Conservation (phyloP, 805 yeast species). For the Candida sanyiensis region DNA sequence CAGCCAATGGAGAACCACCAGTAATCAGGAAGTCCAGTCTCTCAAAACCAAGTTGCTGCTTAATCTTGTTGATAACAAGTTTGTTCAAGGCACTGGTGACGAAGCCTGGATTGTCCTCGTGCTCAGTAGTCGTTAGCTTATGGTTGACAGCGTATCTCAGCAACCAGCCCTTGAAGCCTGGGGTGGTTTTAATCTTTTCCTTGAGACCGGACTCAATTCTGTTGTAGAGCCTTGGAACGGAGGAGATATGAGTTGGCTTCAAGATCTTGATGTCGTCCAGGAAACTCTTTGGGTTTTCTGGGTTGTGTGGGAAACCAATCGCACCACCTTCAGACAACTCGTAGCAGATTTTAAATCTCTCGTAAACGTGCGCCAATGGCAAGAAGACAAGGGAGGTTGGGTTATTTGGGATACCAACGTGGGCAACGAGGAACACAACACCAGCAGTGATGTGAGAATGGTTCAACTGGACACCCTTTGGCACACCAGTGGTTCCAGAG, state of each 20-base stretch:
- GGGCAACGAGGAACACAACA: constrained; percentile 38
- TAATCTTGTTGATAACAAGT: constrained; percentile 37
- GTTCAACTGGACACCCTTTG: constrained; percentile 61
- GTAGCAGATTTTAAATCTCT: constrained; percentile 40
- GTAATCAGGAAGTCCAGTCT: constrained; percentile 36
- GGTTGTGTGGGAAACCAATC: constrained; percentile 50
- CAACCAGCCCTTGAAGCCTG: constrained; percentile 39
- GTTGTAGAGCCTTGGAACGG: constrained; percentile 62
- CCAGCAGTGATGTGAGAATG: constrained; percentile 49
- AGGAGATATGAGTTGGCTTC: constrained; percentile 47
- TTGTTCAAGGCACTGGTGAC: constrained; percentile 32
- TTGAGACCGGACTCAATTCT: constrained; percentile 57
- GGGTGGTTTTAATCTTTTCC: constrained; percentile 38
- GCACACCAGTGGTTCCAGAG: constrained; percentile 71
- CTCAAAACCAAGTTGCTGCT: constrained; percentile 42
- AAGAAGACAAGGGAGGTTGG: constrained; percentile 37
- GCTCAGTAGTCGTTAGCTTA: constrained; percentile 28
- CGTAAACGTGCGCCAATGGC: constrained; percentile 57
- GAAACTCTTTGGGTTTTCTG: constrained; percentile 44
- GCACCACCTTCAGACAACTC: constrained; percentile 43
- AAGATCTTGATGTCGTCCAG: constrained; percentile 52
- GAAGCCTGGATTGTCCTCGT: constrained; percentile 32
- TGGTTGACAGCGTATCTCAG: constrained; percentile 37
- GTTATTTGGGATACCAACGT: constrained; percentile 27
- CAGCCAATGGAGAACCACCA: constrained; percentile 71